These are phyloP conservation scores for Populus hybrid DNA, from an alignment of 441 rosid genomes.

Conservation along the genomic window DNA sequence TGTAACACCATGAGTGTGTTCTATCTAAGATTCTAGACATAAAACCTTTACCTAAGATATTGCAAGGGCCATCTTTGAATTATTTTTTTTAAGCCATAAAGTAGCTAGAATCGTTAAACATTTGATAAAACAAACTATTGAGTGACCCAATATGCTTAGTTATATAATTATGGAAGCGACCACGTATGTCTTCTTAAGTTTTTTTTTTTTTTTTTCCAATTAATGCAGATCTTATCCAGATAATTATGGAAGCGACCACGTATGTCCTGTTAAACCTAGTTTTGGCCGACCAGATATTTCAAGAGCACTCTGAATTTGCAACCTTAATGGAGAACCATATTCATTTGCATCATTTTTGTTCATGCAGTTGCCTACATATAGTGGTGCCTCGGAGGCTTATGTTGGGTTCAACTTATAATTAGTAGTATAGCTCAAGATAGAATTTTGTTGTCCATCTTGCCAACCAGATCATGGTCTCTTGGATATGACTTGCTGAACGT, in stretches of 20 bases:
- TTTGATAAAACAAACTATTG: not conserved
- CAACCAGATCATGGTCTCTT: constrained; percentile 34
- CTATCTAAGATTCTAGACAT: constrained; percentile 17
- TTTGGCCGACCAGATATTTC: constrained; percentile 36
- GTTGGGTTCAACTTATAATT: constrained; percentile 24
- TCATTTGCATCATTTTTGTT: constrained; percentile 11
- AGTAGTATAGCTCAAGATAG: constrained; percentile 9
- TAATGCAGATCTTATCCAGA: not conserved
- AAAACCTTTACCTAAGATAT: not conserved
- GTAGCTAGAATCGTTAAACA: not conserved
- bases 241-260: no score
- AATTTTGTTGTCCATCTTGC: constrained; percentile 32
- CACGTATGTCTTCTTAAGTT: not conserved
- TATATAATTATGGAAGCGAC: not conserved
- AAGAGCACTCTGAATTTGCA: constrained; percentile 7
- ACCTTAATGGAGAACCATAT: constrained; percentile 22
- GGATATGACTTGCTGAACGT: not conserved
- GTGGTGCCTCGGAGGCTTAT: constrained; percentile 16
- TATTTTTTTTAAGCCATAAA: not conserved
- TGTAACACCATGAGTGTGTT: constrained; percentile 8
- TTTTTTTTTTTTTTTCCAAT: not conserved
- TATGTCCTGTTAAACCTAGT: constrained; percentile 7
- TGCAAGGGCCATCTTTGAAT: not conserved
- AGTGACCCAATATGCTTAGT: not conserved
- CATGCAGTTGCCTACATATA: constrained; percentile 2